Base-by-base conservation (phyloP, 164 flowering plant genomes). In the Annona cherimola region DNA sequence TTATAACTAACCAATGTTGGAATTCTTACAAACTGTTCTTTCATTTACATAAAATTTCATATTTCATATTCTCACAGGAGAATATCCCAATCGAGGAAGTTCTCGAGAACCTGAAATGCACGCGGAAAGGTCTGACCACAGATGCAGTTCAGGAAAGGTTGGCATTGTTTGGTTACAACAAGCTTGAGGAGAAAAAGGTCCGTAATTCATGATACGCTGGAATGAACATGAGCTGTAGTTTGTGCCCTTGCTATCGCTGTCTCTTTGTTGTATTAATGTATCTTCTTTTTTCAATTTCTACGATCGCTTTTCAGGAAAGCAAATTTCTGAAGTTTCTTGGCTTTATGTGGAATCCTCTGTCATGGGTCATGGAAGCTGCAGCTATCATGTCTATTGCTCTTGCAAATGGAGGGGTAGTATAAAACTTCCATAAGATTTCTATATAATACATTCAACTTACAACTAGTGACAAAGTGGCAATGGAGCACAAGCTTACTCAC, bases 341-440 rank as follows among this genome's bases (percentile, higher is more conserved):
- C 0, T 90, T 88, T 72, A 88, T 88, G 95, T 89, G 95, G 92
- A 90, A 90, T 76, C 92, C 92, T 73, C 72, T 90, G 12, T 90
- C 94, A 74, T 89, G 90, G 92, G 92, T 88, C 66, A 89, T 89
- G 93, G 93, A 89, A 80, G 89, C 87, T 26, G 94, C 94, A 40
- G 91, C 96, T 42, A 45, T 90, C 43, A 87, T 90, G 93, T 87
- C 91, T 64, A 81, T 88, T 78, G 88, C 79, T 74, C 85, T 88
- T 75, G 86, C 93, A 8, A 85, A 93, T 77, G 98, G 98, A 76
- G 98, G 91, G 75, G 93, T 88, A 85, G 54, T n/a, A n/a, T 60
- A 8, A 9, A 3, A 45, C 2, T 60, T 67, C 64, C 26, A 9
- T 7, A 62, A 66, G 19, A 43, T 59, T 19, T 20, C 35, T 54